Base-by-base conservation (phyloP, 768 basidiomycete species). In the Trichaptum fuscoviolaceum region DNA sequence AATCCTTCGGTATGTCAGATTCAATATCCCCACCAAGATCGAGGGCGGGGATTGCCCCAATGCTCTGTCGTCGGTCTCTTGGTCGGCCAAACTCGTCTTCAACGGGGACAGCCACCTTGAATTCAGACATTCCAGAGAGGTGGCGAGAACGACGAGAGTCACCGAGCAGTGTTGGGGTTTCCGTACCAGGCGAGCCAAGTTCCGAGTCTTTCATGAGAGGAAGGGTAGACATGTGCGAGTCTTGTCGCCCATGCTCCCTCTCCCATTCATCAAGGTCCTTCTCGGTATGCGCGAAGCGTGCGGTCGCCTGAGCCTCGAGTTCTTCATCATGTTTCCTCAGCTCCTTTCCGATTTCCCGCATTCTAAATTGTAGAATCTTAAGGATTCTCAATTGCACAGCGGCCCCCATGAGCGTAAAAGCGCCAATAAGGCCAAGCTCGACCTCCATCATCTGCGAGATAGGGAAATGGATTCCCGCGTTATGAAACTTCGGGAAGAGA, bases 371-470 rank as follows among this genome's bases (percentile, higher is more conserved):
- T 18, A 99, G 86, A 58, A 93, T 83, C 66, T 85, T 85, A 68
- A 95, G 85, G 69, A 97, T 87, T 64, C 92, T 90, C 71, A 95
- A 84, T 77, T 98, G 96, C 60, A 97, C 90, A 1, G 95, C 93
- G 30, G 88, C 86, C 58, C 94, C 93, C 87, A 92, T 92, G 65
- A 96, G 79, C 26, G 92, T 82, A 57, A 96, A 81, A 1, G 94
- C 93, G 58, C 82, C 92, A 67, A 94, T 86, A 70, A 97, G 84
- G 30, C 95, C 96, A 34, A 98, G 83, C 73, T 97, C 96, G 67
- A 98, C 95, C 74, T 92, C 84, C 93, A 96, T 96, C 8, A 88
- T 88, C 73, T 95, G 94, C 5, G 91, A 85, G 64, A 96, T 87
- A 34, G 95, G 93, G 73, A 92, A 96, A 63, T 84, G 78, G 66